Conservation (phyloP, 225 moss, liverwort and hornwort species). For the Ulota crispa region DNA sequence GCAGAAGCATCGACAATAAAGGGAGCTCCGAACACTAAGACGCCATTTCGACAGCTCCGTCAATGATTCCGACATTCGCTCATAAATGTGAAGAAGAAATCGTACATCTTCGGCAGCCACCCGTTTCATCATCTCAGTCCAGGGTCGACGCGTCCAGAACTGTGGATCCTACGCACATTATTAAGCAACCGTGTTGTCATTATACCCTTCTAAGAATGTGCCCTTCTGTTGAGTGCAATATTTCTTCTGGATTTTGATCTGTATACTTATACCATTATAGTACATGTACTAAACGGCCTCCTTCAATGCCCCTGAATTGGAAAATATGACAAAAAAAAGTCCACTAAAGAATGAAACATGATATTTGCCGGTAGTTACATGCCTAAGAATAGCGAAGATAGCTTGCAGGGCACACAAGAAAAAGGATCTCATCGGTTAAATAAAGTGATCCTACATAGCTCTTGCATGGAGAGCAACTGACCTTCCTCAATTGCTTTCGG, state of each 20-base stretch:
- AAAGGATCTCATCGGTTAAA: background rate
- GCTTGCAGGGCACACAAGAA: background rate
- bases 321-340: background rate
- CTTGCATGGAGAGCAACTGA: slow-evolving; percentile 15
- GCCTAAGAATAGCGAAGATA: background rate
- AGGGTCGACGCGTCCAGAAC: slow-evolving; percentile 95
- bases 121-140: slow-evolving; percentile 95
- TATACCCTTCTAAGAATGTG: background rate
- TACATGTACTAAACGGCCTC: background rate
- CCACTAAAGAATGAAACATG: background rate
- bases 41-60: slow-evolving; percentile 70
- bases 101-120: slow-evolving; percentile 96
- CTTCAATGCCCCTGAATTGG: background rate
- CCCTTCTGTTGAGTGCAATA: background rate
- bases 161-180: slow-evolving; percentile 76
- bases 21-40: slow-evolving; percentile 78
- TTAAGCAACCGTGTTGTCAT: slow-evolving; percentile 19
- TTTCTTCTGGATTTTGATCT: background rate
- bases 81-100: slow-evolving; percentile 83
- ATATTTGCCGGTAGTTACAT: background rate
- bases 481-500: slow-evolving; percentile 65
- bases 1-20: slow-evolving; percentile 93
- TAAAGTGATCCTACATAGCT: background rate
- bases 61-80: slow-evolving; percentile 66
- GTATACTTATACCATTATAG: background rate